Percentiles rank a stretch among this genome's conserved stretches.
phyloP scores from a whole-genome alignment of 176 grass and related monocot species.

The Musa itinerans region DNA sequence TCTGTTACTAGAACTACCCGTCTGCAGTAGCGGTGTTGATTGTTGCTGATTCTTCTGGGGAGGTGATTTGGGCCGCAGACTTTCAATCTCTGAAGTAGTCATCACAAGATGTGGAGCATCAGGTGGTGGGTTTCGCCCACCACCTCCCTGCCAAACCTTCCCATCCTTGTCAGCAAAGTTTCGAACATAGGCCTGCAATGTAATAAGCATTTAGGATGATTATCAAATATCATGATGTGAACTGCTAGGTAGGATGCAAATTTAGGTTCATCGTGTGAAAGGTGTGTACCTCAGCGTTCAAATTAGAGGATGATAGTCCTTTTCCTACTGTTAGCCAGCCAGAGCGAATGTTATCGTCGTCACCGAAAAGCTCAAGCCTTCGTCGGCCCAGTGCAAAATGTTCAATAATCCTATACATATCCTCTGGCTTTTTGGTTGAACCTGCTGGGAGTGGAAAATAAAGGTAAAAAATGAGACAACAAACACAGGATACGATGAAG shows the following conservation, averaged over 20 bases:
- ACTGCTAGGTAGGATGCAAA: too few species aligned
- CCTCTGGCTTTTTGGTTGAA: conserved; percentile 91
- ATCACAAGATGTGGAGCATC: conserved; percentile 75
- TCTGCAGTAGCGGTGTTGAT: conserved; percentile 16
- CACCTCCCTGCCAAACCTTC: conserved; percentile 86
- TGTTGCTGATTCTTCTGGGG: conserved; percentile 56
- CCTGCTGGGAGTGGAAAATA: conserved; percentile 23
- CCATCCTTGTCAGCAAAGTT: conserved; percentile 68
- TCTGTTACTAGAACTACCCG: conserved; percentile 34
- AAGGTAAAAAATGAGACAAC: not conserved
- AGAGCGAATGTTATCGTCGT: conserved; percentile 87
- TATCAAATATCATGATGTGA: not conserved
- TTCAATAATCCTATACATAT: conserved; percentile 97
- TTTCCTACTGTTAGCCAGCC: conserved; percentile 93
- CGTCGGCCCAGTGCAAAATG: conserved; percentile 95
- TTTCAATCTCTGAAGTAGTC: conserved; percentile 87
- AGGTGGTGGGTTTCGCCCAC: conserved; percentile 83
- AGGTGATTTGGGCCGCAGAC: conserved; percentile 71
- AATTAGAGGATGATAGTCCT: conserved; percentile 86
- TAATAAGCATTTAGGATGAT: not conserved
- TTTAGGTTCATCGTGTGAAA: not conserved
- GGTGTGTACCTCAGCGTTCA: conserved; percentile 61
- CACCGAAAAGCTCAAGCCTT: conserved; percentile 84
- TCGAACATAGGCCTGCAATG: conserved; percentile 46
- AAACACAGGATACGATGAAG: not conserved